Base-by-base conservation (phyloP, 345 rosid genomes). In the Draba incana region DNA sequence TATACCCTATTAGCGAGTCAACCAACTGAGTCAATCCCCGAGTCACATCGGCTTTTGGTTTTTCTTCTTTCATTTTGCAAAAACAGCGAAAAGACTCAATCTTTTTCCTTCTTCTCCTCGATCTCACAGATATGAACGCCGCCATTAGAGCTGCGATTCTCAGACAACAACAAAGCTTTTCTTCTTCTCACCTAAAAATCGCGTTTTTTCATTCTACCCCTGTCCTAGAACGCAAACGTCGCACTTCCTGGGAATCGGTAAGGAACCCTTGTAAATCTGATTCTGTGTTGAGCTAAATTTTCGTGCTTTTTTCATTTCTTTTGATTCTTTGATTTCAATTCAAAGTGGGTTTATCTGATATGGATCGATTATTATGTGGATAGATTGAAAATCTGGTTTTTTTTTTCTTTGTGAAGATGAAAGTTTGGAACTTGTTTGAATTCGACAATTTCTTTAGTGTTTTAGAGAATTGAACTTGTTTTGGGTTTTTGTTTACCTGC, bases 191-290 rank as follows among this genome's bases (percentile, higher is more conserved):
- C 5, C 61, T 66, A 16, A 77, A 71, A 55, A 15, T 66, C 48
- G 74, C 82, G 45, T 69, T 84, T 33, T 85, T 89, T 39, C 96
- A 89, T 71, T 81, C 90, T 15, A 82, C 92, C 3, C 82, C 88
- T 1, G 81, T 85, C 43, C 81, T 89, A 42, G 86, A 89, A 79
- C 77, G 89, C 77, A 84, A 79, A 81, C 80, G 83, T 28, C 81
- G 73, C 56, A 67, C 73, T 16, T 67, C 73, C 58, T 74, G 78
- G 73, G 78, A 81, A 41, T 57, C 64, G 53, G 90, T 86, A 33
- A 65, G 84, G 30, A 27, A 2, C 30, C 4, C 30, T 27, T 11
- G 4, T 6, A 16, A 44, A 14, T 7, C 57, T 30, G 28, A 38
- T 56, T 55, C 44, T 23, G 20, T n/a, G 27, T 46, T 12, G 39